A percentile compares a stretch with the other conserved stretches of the same genome.
phyloP scores from a whole-genome alignment of 108 stramenopile genomes.

The Skeletonema menzelii region DNA sequence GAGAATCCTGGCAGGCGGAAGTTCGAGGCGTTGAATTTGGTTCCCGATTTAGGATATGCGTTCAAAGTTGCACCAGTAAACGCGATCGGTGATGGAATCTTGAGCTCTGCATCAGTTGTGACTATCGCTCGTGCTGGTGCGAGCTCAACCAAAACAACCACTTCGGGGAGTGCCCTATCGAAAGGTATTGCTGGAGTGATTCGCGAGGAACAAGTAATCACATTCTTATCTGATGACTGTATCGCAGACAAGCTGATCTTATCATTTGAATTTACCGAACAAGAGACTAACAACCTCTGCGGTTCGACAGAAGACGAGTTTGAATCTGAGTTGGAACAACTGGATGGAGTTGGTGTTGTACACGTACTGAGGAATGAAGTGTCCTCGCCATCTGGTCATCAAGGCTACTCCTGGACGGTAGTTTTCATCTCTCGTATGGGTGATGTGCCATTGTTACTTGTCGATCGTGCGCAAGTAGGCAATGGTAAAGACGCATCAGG shows the following conservation, averaged over 20 bases:
- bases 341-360: slow-evolving; percentile 42
- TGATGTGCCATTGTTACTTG: slow-evolving; percentile 59
- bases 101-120: slow-evolving; percentile 59
- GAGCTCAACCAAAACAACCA: slow-evolving; percentile 65
- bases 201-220: slow-evolving; percentile 71
- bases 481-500: slow-evolving; percentile 48
- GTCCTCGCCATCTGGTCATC: slow-evolving; percentile 23
- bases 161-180: slow-evolving; percentile 62
- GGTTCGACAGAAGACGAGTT: slow-evolving; percentile 41
- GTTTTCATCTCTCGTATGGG: slow-evolving; percentile 70
- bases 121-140: slow-evolving; percentile 77
- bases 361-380: slow-evolving; percentile 58
- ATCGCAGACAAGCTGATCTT: slow-evolving; percentile 25
- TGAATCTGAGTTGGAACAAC: slow-evolving; percentile 24
- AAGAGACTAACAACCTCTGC: slow-evolving; percentile 46
- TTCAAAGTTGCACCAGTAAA: slow-evolving; percentile 84
- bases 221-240: slow-evolving; percentile 38
- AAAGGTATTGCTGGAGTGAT: slow-evolving; percentile 81
- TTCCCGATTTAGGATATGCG: slow-evolving; percentile 65
- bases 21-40: slow-evolving; percentile 51
- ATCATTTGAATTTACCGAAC: slow-evolving; percentile 28
- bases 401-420: slow-evolving; percentile 59
- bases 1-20: slow-evolving; percentile 39
- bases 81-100: slow-evolving; percentile 66
- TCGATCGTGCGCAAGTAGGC: slow-evolving; percentile 34